These are phyloP conservation scores for Boletus rex-veris DNA, from an alignment of 768 basidiomycete genomes.

Conservation along the genomic window DNA sequence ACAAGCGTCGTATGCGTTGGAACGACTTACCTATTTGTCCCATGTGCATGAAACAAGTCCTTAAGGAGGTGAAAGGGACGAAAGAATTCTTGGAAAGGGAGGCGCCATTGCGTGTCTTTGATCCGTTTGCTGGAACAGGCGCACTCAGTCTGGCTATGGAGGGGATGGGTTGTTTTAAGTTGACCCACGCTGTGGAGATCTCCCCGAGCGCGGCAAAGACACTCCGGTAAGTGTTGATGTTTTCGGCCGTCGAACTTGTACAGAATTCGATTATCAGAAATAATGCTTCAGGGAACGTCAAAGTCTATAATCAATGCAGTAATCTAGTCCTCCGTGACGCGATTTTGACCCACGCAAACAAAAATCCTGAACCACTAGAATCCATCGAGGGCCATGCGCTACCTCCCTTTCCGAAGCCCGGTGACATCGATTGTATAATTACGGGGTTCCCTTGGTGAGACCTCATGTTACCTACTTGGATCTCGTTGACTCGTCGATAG, in stretches of 20 bases:
- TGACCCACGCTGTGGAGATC: slow-evolving; percentile 69
- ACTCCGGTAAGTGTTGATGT: slow-evolving; percentile 43
- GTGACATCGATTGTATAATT: slow-evolving; percentile 57
- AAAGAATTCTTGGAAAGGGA: slow-evolving; percentile 30
- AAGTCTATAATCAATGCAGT: slow-evolving; percentile 68
- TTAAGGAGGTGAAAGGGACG: slow-evolving; percentile 31
- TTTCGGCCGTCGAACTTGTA: background rate
- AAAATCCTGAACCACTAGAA: slow-evolving; percentile 36
- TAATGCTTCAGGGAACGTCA: slow-evolving; percentile 48
- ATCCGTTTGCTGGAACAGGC: slow-evolving; percentile 48
- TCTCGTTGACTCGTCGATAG: slow-evolving; percentile 36
- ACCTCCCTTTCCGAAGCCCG: slow-evolving; percentile 46
- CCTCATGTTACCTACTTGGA: background rate
- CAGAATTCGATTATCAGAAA: slow-evolving; percentile 31
- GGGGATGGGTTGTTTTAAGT: slow-evolving; percentile 49
- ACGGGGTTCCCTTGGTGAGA: slow-evolving; percentile 75
- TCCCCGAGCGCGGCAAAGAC: slow-evolving; percentile 73
- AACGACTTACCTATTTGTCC: slow-evolving; percentile 44
- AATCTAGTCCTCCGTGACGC: slow-evolving; percentile 60
- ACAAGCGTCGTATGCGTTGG: slow-evolving; percentile 30
- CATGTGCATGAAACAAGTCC: slow-evolving; percentile 36
- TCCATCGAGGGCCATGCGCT: slow-evolving; percentile 39
- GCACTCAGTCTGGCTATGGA: slow-evolving; percentile 62
- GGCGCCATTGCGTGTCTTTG: slow-evolving; percentile 33
- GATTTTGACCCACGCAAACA: slow-evolving; percentile 48